A percentile compares a stretch with the other conserved stretches of the same genome.
These are phyloP conservation scores for Carex arenaria DNA, from an alignment of 202 grass and related monocot genomes.

Conservation along the genomic window DNA sequence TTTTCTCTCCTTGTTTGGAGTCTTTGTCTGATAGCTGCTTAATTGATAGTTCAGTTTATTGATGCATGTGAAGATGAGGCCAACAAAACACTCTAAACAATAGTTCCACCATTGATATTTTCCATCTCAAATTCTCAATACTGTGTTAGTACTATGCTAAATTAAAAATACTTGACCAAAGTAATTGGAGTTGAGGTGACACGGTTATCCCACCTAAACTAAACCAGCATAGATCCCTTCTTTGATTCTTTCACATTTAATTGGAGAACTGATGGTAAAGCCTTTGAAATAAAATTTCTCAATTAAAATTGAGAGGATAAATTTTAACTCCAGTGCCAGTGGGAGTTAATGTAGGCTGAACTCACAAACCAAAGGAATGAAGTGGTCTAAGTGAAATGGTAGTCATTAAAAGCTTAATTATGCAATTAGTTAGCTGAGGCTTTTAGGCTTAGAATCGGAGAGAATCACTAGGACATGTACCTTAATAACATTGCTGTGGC, in stretches of 20 bases:
- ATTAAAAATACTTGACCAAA: background rate
- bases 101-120: background rate
- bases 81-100: background rate
- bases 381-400: background rate
- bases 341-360: background rate
- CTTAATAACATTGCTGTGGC: slow-evolving; percentile 90
- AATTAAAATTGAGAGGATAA: background rate
- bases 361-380: background rate
- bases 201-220: background rate
- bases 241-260: background rate
- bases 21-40: background rate
- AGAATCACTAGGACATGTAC: slow-evolving; percentile 34
- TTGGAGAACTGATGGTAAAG: background rate
- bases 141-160: background rate
- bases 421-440: background rate
- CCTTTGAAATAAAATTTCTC: background rate
- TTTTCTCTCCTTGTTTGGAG: background rate
- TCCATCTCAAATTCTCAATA: background rate
- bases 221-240: background rate
- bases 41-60: background rate
- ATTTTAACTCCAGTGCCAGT: background rate
- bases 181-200: background rate
- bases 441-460: slow-evolving; percentile 8
- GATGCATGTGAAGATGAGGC: slow-evolving; percentile 1
- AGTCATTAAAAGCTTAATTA: slow-evolving; percentile 1